Evolutionary conservation across 2,329 filamentous ascomycete genomes (phyloP).

Genomic region (Rugonectria rugulosa): DNA sequence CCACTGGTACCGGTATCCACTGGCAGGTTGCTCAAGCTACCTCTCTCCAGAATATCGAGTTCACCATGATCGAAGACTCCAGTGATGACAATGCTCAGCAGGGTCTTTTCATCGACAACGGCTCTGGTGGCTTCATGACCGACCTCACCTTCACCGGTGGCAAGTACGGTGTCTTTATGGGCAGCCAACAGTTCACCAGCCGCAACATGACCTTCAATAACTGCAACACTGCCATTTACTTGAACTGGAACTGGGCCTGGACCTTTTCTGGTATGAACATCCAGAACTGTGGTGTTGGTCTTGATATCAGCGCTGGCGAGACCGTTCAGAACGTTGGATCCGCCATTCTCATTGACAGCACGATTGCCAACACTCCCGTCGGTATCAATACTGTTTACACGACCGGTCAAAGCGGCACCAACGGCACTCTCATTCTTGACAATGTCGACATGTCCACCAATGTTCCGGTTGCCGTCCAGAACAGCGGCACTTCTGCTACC

Average conservation of each 20-base stretch:
- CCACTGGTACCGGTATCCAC: constrained; percentile 74
- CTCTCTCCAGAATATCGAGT: constrained; percentile 80
- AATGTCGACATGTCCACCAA: constrained; percentile 83
- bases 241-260: constrained; percentile 95
- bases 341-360: constrained; percentile 77
- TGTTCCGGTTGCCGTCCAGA: constrained; percentile 71
- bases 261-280: constrained; percentile 79
- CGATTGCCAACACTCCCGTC: constrained; percentile 75
- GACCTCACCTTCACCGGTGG: constrained; percentile 87
- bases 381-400: constrained; percentile 81
- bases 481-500: constrained; percentile 60
- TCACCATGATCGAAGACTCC: constrained; percentile 77
- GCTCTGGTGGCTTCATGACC: constrained; percentile 83
- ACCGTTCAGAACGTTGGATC: constrained; percentile 82
- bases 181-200: constrained; percentile 87
- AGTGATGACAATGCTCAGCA: constrained; percentile 72
- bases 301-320: constrained; percentile 78
- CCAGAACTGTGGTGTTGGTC: constrained; percentile 75
- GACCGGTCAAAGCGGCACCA: constrained; percentile 67
- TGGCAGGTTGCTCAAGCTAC: constrained; percentile 89
- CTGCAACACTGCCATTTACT: constrained; percentile 83
- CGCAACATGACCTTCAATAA: constrained; percentile 84
- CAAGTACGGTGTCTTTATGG: constrained; percentile 78
- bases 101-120: constrained; percentile 86
- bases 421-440: constrained; percentile 84